Evolutionary conservation across 2,329 filamentous ascomycete genomes (phyloP).

Genomic region (Orbilia brochopaga): DNA sequence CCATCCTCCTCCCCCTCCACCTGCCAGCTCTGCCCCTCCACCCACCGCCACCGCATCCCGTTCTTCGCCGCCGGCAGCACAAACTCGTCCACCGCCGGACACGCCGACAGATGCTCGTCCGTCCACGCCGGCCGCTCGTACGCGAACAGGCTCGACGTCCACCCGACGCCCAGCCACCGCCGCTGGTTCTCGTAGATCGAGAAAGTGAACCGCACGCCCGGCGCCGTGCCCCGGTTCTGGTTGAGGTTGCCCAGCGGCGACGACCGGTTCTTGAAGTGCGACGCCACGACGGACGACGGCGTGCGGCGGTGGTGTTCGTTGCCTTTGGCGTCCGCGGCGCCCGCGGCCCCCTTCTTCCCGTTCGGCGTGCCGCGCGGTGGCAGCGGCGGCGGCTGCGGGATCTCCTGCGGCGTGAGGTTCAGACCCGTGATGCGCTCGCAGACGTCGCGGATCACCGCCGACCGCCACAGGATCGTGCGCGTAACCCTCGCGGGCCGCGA

Average conservation of each 20-base stretch:
- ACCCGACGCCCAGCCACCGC: conserved; percentile 91
- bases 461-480: conserved; percentile 88
- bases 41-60: conserved; percentile 76
- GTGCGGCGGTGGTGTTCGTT: conserved; percentile 62
- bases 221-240: conserved; percentile 63
- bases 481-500: conserved; percentile 83
- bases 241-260: conserved; percentile 58
- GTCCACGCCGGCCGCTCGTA: conserved; percentile 93
- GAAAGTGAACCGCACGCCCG: conserved; percentile 93
- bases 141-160: conserved; percentile 88
- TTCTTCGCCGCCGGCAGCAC: conserved; percentile 69
- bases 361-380: conserved; percentile 55
- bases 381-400: conserved; percentile 53
- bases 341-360: conserved; percentile 55
- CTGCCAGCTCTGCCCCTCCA: conserved; percentile 80
- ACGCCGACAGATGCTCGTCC: conserved; percentile 87
- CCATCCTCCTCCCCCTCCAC: conserved; percentile 74
- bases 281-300: conserved; percentile 58
- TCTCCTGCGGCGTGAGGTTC: conserved; percentile 57
- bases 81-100: conserved; percentile 75
- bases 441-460: conserved; percentile 72
- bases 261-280: conserved; percentile 50
- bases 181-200: conserved; percentile 96
- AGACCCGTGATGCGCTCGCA: conserved; percentile 80
- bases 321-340: conserved; percentile 57